These are phyloP conservation scores for Striga hermonthica DNA, from an alignment of 305 asterid genomes.

Conservation along the genomic window DNA sequence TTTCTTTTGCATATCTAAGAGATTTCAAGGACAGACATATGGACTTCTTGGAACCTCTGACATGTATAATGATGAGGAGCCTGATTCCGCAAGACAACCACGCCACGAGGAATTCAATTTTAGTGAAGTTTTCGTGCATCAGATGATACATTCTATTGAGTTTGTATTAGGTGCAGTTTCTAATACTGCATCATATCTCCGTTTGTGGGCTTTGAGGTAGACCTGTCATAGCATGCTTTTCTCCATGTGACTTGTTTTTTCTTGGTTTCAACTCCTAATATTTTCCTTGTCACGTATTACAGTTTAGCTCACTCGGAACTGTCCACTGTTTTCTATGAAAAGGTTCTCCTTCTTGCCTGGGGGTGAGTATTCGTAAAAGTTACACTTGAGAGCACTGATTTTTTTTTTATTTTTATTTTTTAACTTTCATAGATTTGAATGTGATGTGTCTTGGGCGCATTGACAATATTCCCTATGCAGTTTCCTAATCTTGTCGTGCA, in stretches of 20 bases:
- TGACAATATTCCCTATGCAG: not conserved
- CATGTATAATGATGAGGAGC: constrained; percentile 70
- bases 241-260: constrained; percentile 16
- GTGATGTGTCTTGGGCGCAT: not conserved
- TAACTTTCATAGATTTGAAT: constrained; percentile 13
- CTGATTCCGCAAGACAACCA: constrained; percentile 73
- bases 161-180: constrained; percentile 98
- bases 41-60: constrained; percentile 93
- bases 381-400: not conserved
- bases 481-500: not conserved
- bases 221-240: constrained; percentile 16
- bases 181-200: constrained; percentile 95
- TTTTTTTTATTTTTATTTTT: too few relatives aligned
- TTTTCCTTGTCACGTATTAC: constrained; percentile 33
- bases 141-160: constrained; percentile 96
- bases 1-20: constrained; percentile 46
- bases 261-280: constrained; percentile 27
- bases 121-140: constrained; percentile 97
- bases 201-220: constrained; percentile 98
- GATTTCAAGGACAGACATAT: constrained; percentile 95
- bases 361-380: constrained; percentile 57
- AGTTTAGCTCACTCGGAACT: constrained; percentile 98
- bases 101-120: constrained; percentile 77
- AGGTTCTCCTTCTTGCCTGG: constrained; percentile 90
- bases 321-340: constrained; percentile 95